phyloP scores from a whole-genome alignment of 192 early-diverging fungal species.

The Coemansia sp. region DNA sequence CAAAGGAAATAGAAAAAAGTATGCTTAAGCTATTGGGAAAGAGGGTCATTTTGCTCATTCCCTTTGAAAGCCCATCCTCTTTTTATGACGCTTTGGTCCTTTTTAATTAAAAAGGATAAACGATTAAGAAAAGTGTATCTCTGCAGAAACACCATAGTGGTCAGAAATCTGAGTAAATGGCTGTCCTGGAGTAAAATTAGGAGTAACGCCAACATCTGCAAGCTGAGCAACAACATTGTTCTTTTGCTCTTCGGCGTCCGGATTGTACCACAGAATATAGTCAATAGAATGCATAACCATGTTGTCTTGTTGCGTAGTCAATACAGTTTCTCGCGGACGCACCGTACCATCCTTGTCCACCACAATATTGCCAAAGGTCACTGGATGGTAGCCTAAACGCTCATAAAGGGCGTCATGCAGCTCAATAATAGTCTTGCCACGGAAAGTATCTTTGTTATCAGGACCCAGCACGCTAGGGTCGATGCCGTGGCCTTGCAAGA shows the following conservation, averaged over 20 bases:
- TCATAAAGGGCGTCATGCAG: slow-evolving; percentile 60
- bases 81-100: no score
- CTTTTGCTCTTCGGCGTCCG: slow-evolving; percentile 21
- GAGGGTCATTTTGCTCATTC: no score
- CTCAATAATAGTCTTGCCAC: slow-evolving; percentile 30
- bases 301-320: slow-evolving; percentile 57
- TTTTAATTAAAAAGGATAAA: neutral
- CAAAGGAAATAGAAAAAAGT: no score
- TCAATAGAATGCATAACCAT: slow-evolving; percentile 54
- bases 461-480: slow-evolving; percentile 45
- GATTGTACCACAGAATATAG: slow-evolving; percentile 55
- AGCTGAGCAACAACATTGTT: slow-evolving; percentile 18
- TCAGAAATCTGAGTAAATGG: slow-evolving; percentile 54
- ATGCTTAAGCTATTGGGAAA: no score
- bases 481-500: slow-evolving; percentile 53
- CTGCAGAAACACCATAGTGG: slow-evolving; percentile 53
- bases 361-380: slow-evolving; percentile 74
- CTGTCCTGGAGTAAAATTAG: slow-evolving; percentile 40
- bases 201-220: slow-evolving; percentile 41
- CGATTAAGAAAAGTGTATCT: slow-evolving; percentile 10
- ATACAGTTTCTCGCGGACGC: slow-evolving; percentile 60
- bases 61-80: no score
- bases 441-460: slow-evolving; percentile 41
- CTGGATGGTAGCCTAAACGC: slow-evolving; percentile 64
- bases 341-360: slow-evolving; percentile 47